phyloP scores from a whole-genome alignment of 1,284 basidiomycete species.

The Golubevia pallescens region DNA sequence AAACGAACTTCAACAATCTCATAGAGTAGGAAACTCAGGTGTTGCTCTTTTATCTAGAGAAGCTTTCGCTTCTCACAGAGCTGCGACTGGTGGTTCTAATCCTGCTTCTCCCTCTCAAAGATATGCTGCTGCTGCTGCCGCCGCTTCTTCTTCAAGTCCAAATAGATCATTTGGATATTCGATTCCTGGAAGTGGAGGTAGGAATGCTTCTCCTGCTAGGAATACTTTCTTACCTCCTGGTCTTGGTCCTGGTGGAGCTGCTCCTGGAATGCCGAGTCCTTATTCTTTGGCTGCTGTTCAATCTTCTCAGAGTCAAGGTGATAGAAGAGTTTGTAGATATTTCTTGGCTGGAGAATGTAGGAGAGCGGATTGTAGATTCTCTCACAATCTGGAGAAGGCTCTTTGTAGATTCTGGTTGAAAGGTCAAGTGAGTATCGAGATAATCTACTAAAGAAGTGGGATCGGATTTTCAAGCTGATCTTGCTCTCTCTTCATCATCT shows the following conservation, averaged over 20 bases:
- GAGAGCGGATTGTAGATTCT: slow-evolving; percentile 91
- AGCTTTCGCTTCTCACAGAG: slow-evolving; percentile 9
- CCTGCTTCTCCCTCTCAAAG: not conserved
- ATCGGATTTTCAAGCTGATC: slow-evolving; percentile 11
- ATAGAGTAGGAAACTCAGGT: not conserved
- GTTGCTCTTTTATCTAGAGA: slow-evolving; percentile 9
- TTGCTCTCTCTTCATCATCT: slow-evolving; percentile 22
- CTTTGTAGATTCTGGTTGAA: slow-evolving; percentile 97
- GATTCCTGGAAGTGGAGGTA: not conserved
- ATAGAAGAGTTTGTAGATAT: slow-evolving; percentile 80
- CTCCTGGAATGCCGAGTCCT: not conserved
- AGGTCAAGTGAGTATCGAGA: slow-evolving; percentile 79
- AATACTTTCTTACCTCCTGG: not conserved
- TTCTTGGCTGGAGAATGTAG: slow-evolving; percentile 95
- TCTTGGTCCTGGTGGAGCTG: not conserved
- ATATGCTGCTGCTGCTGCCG: slow-evolving; percentile 2
- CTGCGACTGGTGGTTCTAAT: slow-evolving; percentile 6
- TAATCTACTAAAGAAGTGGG: slow-evolving; percentile 29
- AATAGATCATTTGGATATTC: not conserved
- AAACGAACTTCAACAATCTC: not conserved
- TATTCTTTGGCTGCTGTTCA: slow-evolving; percentile 3
- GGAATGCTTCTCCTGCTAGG: not conserved
- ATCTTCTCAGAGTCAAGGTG: slow-evolving; percentile 9
- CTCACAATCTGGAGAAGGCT: slow-evolving; percentile 69
- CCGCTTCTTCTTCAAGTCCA: slow-evolving; percentile 28